These are phyloP conservation scores for Graphilbum sp. DNA, from an alignment of 2,329 filamentous ascomycete species.

Conservation along the genomic window DNA sequence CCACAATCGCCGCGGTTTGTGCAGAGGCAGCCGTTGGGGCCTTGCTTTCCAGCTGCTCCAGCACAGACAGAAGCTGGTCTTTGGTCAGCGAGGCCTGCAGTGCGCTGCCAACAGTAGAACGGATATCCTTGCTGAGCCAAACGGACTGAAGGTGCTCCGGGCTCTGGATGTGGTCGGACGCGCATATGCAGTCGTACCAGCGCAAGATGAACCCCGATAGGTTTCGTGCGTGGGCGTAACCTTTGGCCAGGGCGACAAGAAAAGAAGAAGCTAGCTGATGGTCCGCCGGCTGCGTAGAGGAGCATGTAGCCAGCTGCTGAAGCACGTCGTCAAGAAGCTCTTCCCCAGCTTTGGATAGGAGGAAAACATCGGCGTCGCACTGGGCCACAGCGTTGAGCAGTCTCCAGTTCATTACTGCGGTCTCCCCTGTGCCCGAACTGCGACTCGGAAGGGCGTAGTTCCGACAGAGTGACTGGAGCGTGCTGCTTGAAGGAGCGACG, in stretches of 20 bases:
- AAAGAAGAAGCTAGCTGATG: conserved; percentile 13
- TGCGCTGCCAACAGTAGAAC: conserved; percentile 10
- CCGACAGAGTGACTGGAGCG: conserved; percentile 25
- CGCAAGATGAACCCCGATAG: conserved; percentile 27
- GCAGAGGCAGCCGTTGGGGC: not conserved
- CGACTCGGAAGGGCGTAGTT: conserved; percentile 20
- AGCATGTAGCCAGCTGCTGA: conserved; percentile 13
- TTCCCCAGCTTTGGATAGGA: conserved; percentile 20
- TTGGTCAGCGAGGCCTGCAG: conserved; percentile 27
- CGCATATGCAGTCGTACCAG: conserved; percentile 21
- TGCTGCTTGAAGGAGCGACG: conserved; percentile 19
- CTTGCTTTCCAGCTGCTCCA: conserved; percentile 23
- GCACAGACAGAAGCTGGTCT: conserved; percentile 24
- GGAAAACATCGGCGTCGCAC: conserved; percentile 31
- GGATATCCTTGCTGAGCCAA: conserved; percentile 15
- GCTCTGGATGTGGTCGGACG: conserved; percentile 15
- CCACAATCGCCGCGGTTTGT: conserved; percentile 4
- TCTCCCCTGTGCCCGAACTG: not conserved
- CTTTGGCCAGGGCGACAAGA: conserved; percentile 25
- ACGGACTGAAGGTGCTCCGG: conserved; percentile 2
- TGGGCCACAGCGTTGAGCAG: conserved; percentile 23
- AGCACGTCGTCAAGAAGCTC: conserved; percentile 24
- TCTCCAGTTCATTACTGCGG: conserved; percentile 21
- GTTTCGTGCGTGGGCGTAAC: conserved; percentile 26
- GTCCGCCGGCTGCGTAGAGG: conserved; percentile 6